phyloP scores from a whole-genome alignment of 2,329 filamentous ascomycete genomes.

The Metarhizium robertsii region DNA sequence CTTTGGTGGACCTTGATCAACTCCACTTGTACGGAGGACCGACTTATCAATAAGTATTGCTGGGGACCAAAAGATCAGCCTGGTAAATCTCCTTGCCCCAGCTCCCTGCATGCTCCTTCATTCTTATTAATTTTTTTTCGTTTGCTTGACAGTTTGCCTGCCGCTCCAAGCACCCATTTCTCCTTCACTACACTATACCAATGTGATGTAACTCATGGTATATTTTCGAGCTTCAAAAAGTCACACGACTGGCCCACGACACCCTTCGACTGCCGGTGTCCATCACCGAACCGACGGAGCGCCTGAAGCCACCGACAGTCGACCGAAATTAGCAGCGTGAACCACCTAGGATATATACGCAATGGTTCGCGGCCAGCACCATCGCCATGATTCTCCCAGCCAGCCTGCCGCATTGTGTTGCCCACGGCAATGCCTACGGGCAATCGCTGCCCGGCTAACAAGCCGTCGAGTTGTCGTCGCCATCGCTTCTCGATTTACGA shows the following conservation, averaged over 20 bases:
- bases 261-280: not conserved
- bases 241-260: not conserved
- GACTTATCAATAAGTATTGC: too few relatives aligned
- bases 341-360: not conserved
- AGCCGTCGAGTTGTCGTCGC: not conserved
- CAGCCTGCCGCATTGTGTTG: not conserved
- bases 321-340: not conserved
- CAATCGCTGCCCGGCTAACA: not conserved
- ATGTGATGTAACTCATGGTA: not conserved
- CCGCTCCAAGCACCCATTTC: not conserved
- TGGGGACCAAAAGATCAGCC: too few relatives aligned
- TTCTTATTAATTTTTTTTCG: not conserved
- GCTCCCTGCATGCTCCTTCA: not conserved
- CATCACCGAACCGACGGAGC: not conserved
- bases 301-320: not conserved
- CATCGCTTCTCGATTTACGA: constrained; percentile 12
- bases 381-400: not conserved
- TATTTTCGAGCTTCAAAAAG: not conserved
- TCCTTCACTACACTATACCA: not conserved
- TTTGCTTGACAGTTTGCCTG: not conserved
- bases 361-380: not conserved
- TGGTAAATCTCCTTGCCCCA: not conserved
- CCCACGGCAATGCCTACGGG: not conserved
- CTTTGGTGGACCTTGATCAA: not conserved
- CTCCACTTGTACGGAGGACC: too few relatives aligned